These are phyloP conservation scores for Cystobasidium slooffiae DNA, from an alignment of 1,284 basidiomycete species.

Conservation along the genomic window DNA sequence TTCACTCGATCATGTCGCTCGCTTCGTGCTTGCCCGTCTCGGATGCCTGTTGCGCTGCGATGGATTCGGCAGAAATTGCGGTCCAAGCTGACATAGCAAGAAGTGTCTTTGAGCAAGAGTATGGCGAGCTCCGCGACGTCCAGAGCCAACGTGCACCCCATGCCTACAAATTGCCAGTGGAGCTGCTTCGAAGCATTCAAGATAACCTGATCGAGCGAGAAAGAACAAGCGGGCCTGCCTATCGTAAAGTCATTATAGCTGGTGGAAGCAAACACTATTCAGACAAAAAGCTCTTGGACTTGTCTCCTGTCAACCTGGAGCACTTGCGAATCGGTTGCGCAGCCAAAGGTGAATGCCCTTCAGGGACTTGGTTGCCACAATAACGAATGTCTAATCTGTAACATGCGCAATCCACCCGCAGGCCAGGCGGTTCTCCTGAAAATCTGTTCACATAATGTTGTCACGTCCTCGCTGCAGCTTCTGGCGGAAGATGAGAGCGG, in stretches of 20 bases:
- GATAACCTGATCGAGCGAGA: constrained; percentile 12
- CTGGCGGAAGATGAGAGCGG: constrained; percentile 23
- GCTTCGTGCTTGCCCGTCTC: not conserved
- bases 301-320: not conserved
- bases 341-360: constrained; percentile 9
- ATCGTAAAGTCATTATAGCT: constrained; percentile 22
- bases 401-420: not conserved
- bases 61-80: not conserved
- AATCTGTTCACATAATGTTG: not conserved
- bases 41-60: not conserved
- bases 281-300: not conserved
- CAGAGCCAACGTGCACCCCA: not conserved
- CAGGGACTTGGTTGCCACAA: not conserved
- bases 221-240: not conserved
- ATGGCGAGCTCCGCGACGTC: not conserved
- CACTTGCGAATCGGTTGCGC: constrained; percentile 3
- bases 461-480: constrained; percentile 19
- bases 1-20: not conserved
- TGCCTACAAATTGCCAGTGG: constrained; percentile 18
- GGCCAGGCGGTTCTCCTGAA: constrained; percentile 5
- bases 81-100: not conserved
- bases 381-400: not conserved
- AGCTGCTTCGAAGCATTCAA: not conserved
- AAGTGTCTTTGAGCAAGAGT: constrained; percentile 1
- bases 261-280: constrained; percentile 30